Evolutionary conservation across 331 rosid genomes (phyloP).

Genomic region (Prunus yedoensis): DNA sequence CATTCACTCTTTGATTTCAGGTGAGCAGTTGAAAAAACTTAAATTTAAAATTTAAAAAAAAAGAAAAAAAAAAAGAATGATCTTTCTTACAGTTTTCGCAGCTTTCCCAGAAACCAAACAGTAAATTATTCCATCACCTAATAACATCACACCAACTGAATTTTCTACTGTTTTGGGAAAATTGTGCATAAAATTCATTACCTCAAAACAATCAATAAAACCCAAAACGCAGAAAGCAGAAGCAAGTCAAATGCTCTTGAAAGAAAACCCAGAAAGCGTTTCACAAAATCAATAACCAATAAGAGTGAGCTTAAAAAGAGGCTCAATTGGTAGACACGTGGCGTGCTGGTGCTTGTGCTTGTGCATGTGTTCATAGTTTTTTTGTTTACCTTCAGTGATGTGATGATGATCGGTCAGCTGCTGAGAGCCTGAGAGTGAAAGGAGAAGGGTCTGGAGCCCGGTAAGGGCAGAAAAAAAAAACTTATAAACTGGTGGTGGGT

Average conservation of each 20-base stretch:
- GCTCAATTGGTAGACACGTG: conserved; percentile 14
- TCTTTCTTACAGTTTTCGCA: not conserved
- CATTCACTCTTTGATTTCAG: not conserved
- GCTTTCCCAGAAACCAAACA: conserved; percentile 15
- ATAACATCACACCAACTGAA: conserved; percentile 3
- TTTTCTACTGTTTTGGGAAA: not conserved
- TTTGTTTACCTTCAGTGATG: conserved; percentile 2
- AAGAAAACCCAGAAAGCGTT: not conserved
- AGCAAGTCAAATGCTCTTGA: too few species aligned
- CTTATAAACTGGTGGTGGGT: conserved; percentile 36
- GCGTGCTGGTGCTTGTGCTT: not conserved
- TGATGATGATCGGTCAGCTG: not conserved
- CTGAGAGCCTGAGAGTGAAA: conserved; percentile 11
- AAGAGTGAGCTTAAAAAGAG: not conserved
- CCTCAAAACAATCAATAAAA: not conserved
- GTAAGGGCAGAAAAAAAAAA: conserved; percentile 10
- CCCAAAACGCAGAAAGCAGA: not conserved
- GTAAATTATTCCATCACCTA: not conserved
- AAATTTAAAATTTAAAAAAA: too few species aligned
- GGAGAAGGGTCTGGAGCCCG: conserved; percentile 29
- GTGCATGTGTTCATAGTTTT: too few species aligned
- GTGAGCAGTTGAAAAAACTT: not conserved
- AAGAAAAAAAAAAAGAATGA: not conserved
- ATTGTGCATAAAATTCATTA: not conserved
- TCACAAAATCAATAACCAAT: not conserved